Base-by-base conservation (phyloP, 805 yeast species). In the Zygosaccharomyces lentus region DNA sequence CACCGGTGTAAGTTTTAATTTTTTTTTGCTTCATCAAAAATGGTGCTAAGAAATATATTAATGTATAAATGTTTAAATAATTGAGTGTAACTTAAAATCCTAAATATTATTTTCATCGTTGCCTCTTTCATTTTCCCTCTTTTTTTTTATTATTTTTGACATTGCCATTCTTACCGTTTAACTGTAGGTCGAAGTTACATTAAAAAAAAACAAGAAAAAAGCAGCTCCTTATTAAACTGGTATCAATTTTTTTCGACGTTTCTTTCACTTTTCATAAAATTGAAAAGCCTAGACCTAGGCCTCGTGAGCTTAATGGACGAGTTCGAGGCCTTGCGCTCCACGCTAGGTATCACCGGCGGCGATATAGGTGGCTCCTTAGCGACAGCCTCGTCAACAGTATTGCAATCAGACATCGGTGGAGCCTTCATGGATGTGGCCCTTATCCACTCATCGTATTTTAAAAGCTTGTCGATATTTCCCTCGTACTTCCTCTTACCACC, bases 1-100 rank as follows among this genome's bases (percentile, higher is more conserved):
- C 80, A 31, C 81, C 82, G 13, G 29, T 40, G 44, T 49, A 46
- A 43, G 26, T 12, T 37, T n/a, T 38, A 23, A 23, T 29, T 19
- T 13, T 13, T 27, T 30, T 31, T 29, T 37, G 24, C 24, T 31
- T 15, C 24, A 16, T 29, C 34, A 27, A 23, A 23, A 31, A 9
- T 16, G 34, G 25, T 13, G 24, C n/a, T 17, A 25, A n/a, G 17
- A 37, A 37, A 25, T 19, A 37, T 8, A 26, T n/a, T 16, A 38
- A 38, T 15, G 24, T 27, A 19, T 19, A 38, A 17, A 9, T 27
- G 13, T 25, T 27, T 38, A n/a, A 25, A 25, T n/a, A 15, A 26
- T 24, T 23, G 27, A 36, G 17, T 26, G 17, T 24, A 23, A 36
- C 19, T 23, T 36, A 23, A 24, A 23, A 17, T 16, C 29, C 23